Evolutionary conservation across 768 basidiomycete genomes (phyloP).

Genomic region (Coprinopsis marcescibilis): DNA sequence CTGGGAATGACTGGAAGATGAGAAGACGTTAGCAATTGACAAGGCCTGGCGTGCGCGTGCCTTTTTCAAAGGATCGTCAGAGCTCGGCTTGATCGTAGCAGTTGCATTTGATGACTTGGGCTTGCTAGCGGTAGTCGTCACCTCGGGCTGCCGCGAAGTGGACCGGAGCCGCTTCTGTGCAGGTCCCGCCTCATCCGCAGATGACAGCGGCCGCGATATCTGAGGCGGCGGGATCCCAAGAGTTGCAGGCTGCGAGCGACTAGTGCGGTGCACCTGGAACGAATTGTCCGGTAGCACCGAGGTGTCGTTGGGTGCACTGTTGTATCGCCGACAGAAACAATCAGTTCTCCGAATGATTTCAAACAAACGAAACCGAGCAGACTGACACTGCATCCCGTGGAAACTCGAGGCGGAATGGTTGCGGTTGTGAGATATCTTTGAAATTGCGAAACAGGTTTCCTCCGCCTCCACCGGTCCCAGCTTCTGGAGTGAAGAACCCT

Average conservation of each 20-base stretch:
- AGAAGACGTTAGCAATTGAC: slow-evolving; percentile 84
- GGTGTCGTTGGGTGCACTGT: slow-evolving; percentile 54
- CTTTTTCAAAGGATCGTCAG: slow-evolving; percentile 80
- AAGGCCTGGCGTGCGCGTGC: slow-evolving; percentile 86
- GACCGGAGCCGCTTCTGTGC: slow-evolving; percentile 72
- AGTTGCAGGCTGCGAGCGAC: slow-evolving; percentile 36
- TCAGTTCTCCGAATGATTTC: neutral
- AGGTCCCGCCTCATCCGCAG: slow-evolving; percentile 77
- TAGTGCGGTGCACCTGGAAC: slow-evolving; percentile 45
- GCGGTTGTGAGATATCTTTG: slow-evolving; percentile 45
- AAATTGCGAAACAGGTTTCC: slow-evolving; percentile 53
- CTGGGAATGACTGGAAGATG: slow-evolving; percentile 78
- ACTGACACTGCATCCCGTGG: slow-evolving; percentile 63
- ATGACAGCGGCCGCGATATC: slow-evolving; percentile 66
- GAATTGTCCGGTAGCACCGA: slow-evolving; percentile 45
- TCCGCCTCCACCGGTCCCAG: slow-evolving; percentile 33
- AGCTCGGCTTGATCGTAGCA: slow-evolving; percentile 53
- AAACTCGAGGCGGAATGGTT: slow-evolving; percentile 54
- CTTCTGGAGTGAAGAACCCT: slow-evolving; percentile 74
- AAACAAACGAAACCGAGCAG: neutral
- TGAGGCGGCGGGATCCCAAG: slow-evolving; percentile 43
- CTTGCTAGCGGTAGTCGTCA: too few relatives aligned
- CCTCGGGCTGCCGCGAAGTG: slow-evolving; percentile 48
- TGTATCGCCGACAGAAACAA: slow-evolving; percentile 23
- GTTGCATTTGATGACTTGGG: too few relatives aligned